A percentile compares a stretch with the other conserved stretches of the same genome.
Evolutionary conservation across 495 filamentous ascomycete genomes (phyloP).

Genomic region (Cairneyella variabilis): DNA sequence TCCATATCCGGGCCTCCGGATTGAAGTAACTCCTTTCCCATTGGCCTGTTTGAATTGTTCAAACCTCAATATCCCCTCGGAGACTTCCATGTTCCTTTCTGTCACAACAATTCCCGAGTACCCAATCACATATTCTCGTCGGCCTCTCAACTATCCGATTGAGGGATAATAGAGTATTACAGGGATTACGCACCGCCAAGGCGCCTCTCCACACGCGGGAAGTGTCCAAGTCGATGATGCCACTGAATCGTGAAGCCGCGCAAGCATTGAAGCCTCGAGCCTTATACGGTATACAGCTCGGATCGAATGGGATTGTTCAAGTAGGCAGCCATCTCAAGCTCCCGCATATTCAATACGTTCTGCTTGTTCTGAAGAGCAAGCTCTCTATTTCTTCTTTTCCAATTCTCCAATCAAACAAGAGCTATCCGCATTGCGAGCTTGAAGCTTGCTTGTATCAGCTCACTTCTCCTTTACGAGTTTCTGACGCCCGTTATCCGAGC

Average conservation of each 20-base stretch:
- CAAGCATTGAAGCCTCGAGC: background rate
- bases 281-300: background rate
- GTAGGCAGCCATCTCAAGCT: background rate
- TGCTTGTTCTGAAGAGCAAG: too few relatives aligned
- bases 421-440: background rate
- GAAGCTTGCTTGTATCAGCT: background rate
- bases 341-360: background rate
- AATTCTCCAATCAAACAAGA: too few relatives aligned
- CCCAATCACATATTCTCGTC: too few relatives aligned
- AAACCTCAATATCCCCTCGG: background rate
- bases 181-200: background rate
- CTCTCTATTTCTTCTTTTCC: too few relatives aligned
- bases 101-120: too few relatives aligned
- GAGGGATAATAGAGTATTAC: background rate
- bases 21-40: background rate
- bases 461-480: background rate
- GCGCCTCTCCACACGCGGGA: constrained; percentile 4
- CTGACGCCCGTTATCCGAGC: background rate
- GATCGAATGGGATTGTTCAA: background rate
- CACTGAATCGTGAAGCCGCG: background rate
- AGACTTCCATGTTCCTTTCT: too few relatives aligned
- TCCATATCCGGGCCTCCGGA: background rate
- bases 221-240: background rate
- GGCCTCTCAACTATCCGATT: background rate
- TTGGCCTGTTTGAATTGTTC: background rate